Conservation (phyloP, 169 alveolate species). For the Plasmodium inui region DNA sequence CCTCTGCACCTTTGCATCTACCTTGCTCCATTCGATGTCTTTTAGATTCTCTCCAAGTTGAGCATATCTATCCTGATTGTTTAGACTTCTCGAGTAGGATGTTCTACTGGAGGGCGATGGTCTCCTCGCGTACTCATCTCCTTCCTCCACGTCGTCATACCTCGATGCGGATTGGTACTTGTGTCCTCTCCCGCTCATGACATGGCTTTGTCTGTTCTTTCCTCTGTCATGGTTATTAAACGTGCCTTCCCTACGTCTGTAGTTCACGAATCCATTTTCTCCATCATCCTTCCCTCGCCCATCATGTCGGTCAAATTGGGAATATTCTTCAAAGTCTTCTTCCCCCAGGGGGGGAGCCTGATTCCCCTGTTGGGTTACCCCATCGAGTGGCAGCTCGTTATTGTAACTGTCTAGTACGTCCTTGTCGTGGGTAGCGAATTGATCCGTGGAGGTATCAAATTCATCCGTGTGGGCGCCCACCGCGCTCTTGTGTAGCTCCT, state of each 20-base stretch:
- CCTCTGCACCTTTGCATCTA: conserved; percentile 80
- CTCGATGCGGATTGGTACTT: neutral
- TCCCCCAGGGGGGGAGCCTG: neutral
- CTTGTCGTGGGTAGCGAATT: neutral
- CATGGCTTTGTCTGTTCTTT: neutral
- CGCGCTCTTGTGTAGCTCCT: neutral
- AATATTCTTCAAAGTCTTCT: neutral
- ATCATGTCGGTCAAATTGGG: conserved; percentile 23
- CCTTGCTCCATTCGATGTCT: conserved; percentile 80
- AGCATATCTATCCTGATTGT: conserved; percentile 29
- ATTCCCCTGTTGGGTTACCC: neutral
- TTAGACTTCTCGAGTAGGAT: conserved; percentile 18
- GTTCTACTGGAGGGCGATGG: neutral
- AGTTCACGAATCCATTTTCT: conserved; percentile 43
- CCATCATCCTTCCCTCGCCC: neutral
- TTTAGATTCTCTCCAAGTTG: conserved; percentile 67
- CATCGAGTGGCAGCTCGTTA: neutral
- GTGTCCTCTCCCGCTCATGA: neutral
- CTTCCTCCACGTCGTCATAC: neutral
- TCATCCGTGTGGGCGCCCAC: neutral
- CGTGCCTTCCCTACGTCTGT: neutral
- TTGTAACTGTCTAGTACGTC: neutral
- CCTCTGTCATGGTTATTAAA: conserved; percentile 14
- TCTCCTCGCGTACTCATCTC: neutral
- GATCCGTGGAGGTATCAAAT: neutral